phyloP scores from a whole-genome alignment of 2,329 filamentous ascomycete genomes.

The Phyllosticta citribraziliensis region DNA sequence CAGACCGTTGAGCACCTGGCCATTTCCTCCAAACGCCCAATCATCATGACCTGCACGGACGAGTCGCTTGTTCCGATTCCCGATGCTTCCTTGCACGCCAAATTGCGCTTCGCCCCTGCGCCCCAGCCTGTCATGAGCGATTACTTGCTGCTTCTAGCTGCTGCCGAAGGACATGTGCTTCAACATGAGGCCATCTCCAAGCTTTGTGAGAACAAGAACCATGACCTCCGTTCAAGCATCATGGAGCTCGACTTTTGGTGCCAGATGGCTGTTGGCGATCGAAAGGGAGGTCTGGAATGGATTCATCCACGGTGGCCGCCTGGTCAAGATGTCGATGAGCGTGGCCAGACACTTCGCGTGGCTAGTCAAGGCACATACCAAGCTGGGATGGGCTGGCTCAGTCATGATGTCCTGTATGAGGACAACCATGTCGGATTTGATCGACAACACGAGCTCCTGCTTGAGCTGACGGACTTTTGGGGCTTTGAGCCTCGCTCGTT shows the following conservation, averaged over 20 bases:
- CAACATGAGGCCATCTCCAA: constrained; percentile 54
- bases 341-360: constrained; percentile 62
- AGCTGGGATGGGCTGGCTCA: constrained; percentile 66
- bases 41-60: constrained; percentile 92
- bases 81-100: constrained; percentile 69
- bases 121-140: constrained; percentile 62
- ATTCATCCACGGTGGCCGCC: constrained; percentile 69
- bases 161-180: constrained; percentile 79
- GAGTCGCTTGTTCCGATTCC: constrained; percentile 71
- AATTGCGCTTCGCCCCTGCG: constrained; percentile 65
- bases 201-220: constrained; percentile 58
- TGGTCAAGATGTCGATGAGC: constrained; percentile 57
- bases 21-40: constrained; percentile 75
- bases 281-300: constrained; percentile 84
- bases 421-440: constrained; percentile 30
- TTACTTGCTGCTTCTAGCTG: constrained; percentile 71
- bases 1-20: constrained; percentile 68
- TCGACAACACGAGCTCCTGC: constrained; percentile 52
- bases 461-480: constrained; percentile 61
- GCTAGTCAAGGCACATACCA: constrained; percentile 73
- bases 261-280: constrained; percentile 85
- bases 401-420: constrained; percentile 46
- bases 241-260: constrained; percentile 92
- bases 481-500: constrained; percentile 17
- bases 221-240: constrained; percentile 72